Evolutionary conservation across 768 basidiomycete genomes (phyloP).

Genomic region (Suillus luteus): DNA sequence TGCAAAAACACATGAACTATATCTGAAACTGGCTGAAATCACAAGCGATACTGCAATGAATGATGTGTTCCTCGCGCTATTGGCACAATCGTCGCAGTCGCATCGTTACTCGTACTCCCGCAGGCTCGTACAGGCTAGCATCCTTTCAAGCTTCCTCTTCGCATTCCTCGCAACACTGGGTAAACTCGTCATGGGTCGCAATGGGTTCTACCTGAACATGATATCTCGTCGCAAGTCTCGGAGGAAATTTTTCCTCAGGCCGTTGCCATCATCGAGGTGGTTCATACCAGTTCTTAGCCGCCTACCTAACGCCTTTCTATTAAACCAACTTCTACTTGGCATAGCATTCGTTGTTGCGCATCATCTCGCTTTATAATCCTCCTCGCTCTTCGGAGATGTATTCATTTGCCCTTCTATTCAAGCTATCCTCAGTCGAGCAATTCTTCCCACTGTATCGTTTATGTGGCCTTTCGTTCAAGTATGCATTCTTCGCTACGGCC

Average conservation of each 20-base stretch:
- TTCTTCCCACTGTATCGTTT: not conserved
- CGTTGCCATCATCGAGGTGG: not conserved
- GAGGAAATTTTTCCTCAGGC: not conserved
- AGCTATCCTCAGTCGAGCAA: not conserved
- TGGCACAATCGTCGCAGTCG: not conserved
- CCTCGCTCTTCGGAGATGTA: not conserved
- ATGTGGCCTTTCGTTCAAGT: not conserved
- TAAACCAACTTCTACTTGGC: not conserved
- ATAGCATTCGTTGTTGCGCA: not conserved
- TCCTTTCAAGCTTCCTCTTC: not conserved
- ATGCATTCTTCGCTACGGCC: not conserved
- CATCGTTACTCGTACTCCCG: not conserved
- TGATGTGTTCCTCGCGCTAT: not conserved
- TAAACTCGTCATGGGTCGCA: not conserved
- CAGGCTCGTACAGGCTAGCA: not conserved
- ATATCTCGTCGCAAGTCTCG: not conserved
- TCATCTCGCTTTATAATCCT: not conserved
- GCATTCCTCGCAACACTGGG: not conserved
- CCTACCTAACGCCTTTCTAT: not conserved
- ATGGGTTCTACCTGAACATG: not conserved
- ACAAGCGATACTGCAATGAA: not conserved
- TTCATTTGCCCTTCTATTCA: not conserved
- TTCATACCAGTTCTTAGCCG: not conserved
- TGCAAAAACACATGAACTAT: not conserved
- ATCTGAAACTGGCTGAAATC: not conserved